These are phyloP conservation scores for Leccinellum rugosiceps DNA, from an alignment of 768 basidiomycete species.

Conservation along the genomic window DNA sequence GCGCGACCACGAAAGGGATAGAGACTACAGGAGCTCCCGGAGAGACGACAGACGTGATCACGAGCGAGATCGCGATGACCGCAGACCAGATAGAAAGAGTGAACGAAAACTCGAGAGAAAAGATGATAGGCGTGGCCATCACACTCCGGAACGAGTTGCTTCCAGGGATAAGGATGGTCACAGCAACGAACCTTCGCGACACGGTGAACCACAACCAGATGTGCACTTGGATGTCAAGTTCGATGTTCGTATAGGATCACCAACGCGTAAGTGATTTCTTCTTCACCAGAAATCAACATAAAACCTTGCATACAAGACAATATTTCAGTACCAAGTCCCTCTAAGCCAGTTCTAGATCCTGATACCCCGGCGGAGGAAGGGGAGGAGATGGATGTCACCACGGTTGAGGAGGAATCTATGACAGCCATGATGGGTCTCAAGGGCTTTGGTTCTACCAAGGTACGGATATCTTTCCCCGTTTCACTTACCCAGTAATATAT, in stretches of 20 bases:
- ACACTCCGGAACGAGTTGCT: conserved; percentile 37
- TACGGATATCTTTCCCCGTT: conserved; percentile 27
- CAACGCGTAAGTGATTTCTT: conserved; percentile 13
- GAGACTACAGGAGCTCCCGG: conserved; percentile 35
- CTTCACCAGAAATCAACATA: neutral
- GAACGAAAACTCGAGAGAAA: conserved; percentile 31
- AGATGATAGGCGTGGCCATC: conserved; percentile 41
- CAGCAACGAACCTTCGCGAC: conserved; percentile 20
- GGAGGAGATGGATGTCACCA: conserved; percentile 50
- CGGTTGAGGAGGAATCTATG: conserved; percentile 76
- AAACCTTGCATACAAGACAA: conserved; percentile 4
- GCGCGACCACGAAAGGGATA: conserved; percentile 34
- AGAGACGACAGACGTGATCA: conserved; percentile 33
- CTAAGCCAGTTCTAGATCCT: conserved; percentile 39
- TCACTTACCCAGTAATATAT: neutral
- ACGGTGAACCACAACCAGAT: conserved; percentile 24
- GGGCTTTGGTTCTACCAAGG: conserved; percentile 91
- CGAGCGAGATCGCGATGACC: conserved; percentile 31
- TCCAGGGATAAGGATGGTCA: conserved; percentile 26
- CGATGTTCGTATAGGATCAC: conserved; percentile 7
- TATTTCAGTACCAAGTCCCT: conserved; percentile 5
- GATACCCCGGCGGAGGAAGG: conserved; percentile 47
- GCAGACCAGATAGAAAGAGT: conserved; percentile 29
- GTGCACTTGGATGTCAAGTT: conserved; percentile 14
- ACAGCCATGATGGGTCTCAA: conserved; percentile 86